phyloP scores from a whole-genome alignment of 805 yeast genomes.

The Cyberlindnera americana region DNA sequence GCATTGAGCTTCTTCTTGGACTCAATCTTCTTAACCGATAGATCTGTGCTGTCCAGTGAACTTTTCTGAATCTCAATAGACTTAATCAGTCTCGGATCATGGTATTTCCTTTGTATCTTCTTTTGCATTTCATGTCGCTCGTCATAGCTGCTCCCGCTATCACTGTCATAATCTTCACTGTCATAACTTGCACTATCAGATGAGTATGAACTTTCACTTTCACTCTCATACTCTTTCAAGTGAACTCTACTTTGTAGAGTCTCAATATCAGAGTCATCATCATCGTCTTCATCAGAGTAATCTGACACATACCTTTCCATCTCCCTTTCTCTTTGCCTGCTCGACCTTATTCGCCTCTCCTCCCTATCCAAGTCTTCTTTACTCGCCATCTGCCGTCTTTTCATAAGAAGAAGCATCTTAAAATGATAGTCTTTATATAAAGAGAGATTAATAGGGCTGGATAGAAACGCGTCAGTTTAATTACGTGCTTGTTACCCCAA shows the following conservation, averaged over 20 bases:
- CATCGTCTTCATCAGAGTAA: conserved; percentile 4
- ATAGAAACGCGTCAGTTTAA: too few species aligned
- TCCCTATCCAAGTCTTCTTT: conserved; percentile 2
- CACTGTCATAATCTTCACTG: too few species aligned
- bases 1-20: conserved; percentile 23
- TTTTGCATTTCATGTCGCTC: conserved; percentile 8
- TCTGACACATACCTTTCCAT: background rate
- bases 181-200: background rate
- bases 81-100: conserved; percentile 1
- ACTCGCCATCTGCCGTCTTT: conserved; percentile 2
- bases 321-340: too few species aligned
- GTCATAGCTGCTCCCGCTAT: too few species aligned
- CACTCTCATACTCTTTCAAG: conserved; percentile 1
- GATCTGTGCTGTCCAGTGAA: conserved; percentile 4
- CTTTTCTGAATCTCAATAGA: conserved; percentile 11
- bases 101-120: conserved; percentile 6
- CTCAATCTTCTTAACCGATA: conserved; percentile 16
- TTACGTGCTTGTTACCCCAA: background rate
- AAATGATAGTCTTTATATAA: too few species aligned
- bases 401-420: conserved; percentile 5
- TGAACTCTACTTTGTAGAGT: conserved; percentile 4
- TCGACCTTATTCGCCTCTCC: background rate
- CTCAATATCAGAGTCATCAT: conserved; percentile 4
- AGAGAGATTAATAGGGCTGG: too few species aligned
- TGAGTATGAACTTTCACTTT: background rate